Conservation (phyloP, 768 basidiomycete species). For the Suillus weaverae region DNA sequence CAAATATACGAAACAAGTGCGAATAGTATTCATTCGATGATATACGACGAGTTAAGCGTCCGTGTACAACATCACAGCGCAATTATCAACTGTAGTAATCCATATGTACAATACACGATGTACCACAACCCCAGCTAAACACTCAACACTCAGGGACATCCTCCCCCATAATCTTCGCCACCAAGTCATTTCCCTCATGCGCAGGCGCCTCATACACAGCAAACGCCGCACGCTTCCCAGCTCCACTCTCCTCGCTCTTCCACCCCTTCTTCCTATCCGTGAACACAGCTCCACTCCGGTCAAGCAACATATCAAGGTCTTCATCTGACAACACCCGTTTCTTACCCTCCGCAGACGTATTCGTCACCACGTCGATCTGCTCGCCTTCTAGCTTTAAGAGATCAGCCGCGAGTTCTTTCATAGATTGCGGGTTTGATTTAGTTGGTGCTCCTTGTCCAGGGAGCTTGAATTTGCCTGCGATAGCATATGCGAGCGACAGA, state of each 20-base stretch:
- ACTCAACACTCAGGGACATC: slow-evolving; percentile 21
- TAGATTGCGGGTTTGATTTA: slow-evolving; percentile 57
- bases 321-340: slow-evolving; percentile 75
- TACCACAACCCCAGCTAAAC: neutral
- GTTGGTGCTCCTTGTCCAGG: slow-evolving; percentile 49
- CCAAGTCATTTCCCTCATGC: slow-evolving; percentile 63
- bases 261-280: slow-evolving; percentile 70
- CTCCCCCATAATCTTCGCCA: slow-evolving; percentile 68
- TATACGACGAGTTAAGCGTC: neutral
- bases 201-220: slow-evolving; percentile 73
- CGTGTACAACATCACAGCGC: neutral
- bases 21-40: neutral
- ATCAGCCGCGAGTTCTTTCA: slow-evolving; percentile 79
- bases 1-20: neutral
- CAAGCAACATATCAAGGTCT: slow-evolving; percentile 79
- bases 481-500: neutral
- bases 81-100: neutral
- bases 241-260: slow-evolving; percentile 44
- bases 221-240: slow-evolving; percentile 55
- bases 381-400: slow-evolving; percentile 83
- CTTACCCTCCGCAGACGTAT: slow-evolving; percentile 63
- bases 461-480: slow-evolving; percentile 79
- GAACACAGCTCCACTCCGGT: slow-evolving; percentile 76
- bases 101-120: neutral
- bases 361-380: slow-evolving; percentile 82